Evolutionary conservation across 169 alveolate genomes (phyloP).

Genomic region (Plasmodium yoelii): DNA sequence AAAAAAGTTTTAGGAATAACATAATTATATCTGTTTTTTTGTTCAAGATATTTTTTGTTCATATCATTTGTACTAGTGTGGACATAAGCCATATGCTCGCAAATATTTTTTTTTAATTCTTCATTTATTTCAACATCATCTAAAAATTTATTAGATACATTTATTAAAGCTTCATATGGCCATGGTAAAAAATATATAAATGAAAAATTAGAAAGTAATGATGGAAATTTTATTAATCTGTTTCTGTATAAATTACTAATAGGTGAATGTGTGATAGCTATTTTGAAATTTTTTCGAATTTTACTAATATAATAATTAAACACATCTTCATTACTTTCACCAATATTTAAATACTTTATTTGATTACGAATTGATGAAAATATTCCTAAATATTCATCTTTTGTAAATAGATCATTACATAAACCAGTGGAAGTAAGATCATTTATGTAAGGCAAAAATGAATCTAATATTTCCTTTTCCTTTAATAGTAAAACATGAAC

Average conservation of each 20-base stretch:
- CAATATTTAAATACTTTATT: constrained; percentile 77
- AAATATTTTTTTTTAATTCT: constrained; percentile 86
- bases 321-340: constrained; percentile 92
- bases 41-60: constrained; percentile 89
- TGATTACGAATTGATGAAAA: constrained; percentile 90
- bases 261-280: constrained; percentile 77
- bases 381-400: constrained; percentile 93
- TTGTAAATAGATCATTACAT: constrained; percentile 94
- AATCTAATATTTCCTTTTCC: constrained; percentile 94
- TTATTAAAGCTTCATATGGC: constrained; percentile 97
- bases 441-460: constrained; percentile 93
- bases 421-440: constrained; percentile 96
- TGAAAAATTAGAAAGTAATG: constrained; percentile 85
- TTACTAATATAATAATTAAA: constrained; percentile 82
- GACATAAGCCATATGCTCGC: constrained; percentile 95
- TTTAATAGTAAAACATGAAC: constrained; percentile 94
- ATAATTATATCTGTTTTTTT: constrained; percentile 95
- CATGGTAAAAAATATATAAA: constrained; percentile 98
- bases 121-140: constrained; percentile 90
- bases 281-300: constrained; percentile 81
- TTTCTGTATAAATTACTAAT: constrained; percentile 71
- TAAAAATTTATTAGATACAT: constrained; percentile 92
- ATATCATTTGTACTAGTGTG: constrained; percentile 95
- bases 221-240: constrained; percentile 66
- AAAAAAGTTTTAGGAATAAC: constrained; percentile 97